Evolutionary conservation across 1,284 basidiomycete species (phyloP).

Genomic region (Coniferiporia weirii): DNA sequence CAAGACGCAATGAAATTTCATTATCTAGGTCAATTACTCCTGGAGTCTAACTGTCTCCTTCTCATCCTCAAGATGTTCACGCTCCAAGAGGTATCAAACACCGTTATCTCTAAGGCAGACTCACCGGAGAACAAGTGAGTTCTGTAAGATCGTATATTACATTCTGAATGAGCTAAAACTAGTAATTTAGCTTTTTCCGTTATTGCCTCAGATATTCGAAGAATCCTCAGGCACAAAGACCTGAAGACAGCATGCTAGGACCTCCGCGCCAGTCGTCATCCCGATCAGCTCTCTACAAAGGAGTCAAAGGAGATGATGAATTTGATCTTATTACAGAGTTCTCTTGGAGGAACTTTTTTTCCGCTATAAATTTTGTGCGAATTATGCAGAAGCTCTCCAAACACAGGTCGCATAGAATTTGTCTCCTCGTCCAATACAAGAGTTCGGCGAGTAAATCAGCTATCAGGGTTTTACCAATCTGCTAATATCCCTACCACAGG

Average conservation of each 20-base stretch:
- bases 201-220: conserved; percentile 60
- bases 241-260: conserved; percentile 56
- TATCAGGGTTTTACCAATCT: background rate
- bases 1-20: conserved; percentile 98
- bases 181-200: conserved; percentile 78
- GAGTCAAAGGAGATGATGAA: conserved; percentile 74
- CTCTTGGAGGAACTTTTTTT: conserved; percentile 98
- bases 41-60: conserved; percentile 93
- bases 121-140: conserved; percentile 80
- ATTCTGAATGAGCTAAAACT: background rate
- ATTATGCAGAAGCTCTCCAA: conserved; percentile 98
- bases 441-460: conserved; percentile 65
- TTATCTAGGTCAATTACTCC: conserved; percentile 88
- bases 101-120: conserved; percentile 86
- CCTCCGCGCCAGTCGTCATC: conserved; percentile 51
- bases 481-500: conserved; percentile 42
- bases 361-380: conserved; percentile 96
- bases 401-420: conserved; percentile 88
- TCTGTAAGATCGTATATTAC: conserved; percentile 1
- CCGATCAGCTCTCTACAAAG: conserved; percentile 56
- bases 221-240: conserved; percentile 44
- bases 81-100: conserved; percentile 82
- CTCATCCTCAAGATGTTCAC: conserved; percentile 98
- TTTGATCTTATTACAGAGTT: conserved; percentile 90
- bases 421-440: conserved; percentile 98